Conservation (phyloP, 495 filamentous ascomycete genomes). For the Geoglossum glabrum region DNA sequence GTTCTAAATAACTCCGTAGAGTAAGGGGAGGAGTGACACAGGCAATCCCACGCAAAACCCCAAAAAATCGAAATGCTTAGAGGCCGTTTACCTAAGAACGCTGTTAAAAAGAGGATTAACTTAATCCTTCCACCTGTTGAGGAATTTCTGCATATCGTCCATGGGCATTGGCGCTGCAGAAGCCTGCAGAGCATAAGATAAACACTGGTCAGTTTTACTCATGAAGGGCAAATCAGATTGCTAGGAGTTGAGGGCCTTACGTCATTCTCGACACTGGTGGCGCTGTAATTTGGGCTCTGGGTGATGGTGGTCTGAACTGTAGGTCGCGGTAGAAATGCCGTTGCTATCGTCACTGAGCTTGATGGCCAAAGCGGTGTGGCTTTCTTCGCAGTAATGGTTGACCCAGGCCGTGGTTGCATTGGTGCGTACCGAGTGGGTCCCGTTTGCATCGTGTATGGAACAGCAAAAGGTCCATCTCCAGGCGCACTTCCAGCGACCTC, state of each 20-base stretch:
- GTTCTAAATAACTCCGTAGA: background rate
- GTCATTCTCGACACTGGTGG: slow-evolving; percentile 39
- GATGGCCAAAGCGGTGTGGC: slow-evolving; percentile 39
- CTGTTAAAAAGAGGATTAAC: background rate
- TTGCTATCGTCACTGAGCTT: slow-evolving; percentile 37
- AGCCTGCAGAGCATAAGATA: slow-evolving; percentile 13
- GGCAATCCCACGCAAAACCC: background rate
- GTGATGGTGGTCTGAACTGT: slow-evolving; percentile 39
- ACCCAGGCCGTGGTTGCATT: slow-evolving; percentile 46
- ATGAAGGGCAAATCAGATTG: background rate
- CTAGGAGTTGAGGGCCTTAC: slow-evolving; percentile 24
- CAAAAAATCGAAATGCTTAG: background rate
- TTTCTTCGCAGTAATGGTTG: slow-evolving; percentile 38
- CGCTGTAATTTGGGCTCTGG: slow-evolving; percentile 32
- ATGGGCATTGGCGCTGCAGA: slow-evolving; percentile 25
- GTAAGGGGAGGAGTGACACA: background rate
- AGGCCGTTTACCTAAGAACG: background rate
- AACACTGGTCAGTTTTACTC: background rate
- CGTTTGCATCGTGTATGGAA: slow-evolving; percentile 42
- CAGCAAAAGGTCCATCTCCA: slow-evolving; percentile 19
- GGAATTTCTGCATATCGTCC: slow-evolving; percentile 36
- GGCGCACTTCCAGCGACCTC: slow-evolving; percentile 12
- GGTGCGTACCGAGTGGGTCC: slow-evolving; percentile 50
- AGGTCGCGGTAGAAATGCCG: slow-evolving; percentile 31
- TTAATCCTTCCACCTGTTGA: slow-evolving; percentile 39